These are phyloP conservation scores for Plectosphaerella plurivora DNA, from an alignment of 2,329 filamentous ascomycete genomes.

Conservation along the genomic window DNA sequence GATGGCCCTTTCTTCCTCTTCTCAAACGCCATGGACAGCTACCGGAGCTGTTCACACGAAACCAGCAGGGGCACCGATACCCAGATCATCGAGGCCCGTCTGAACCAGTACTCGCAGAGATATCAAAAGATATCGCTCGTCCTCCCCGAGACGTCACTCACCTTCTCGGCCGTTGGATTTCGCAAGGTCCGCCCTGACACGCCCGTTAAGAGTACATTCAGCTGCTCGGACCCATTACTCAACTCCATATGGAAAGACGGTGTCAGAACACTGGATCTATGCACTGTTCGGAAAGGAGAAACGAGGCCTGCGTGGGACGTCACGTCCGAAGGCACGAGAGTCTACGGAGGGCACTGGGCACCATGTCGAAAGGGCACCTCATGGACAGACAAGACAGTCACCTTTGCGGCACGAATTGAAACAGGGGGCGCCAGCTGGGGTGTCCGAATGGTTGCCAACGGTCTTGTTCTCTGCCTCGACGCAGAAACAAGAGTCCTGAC, in stretches of 20 bases:
- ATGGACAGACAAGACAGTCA: conserved; percentile 4
- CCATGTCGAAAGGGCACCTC: conserved; percentile 6
- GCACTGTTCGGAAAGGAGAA: conserved; percentile 5
- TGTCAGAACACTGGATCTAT: conserved; percentile 6
- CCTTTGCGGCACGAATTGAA: conserved; percentile 3
- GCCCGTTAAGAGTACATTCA: background rate
- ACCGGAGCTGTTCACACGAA: conserved; percentile 2
- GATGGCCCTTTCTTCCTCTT: conserved; percentile 8
- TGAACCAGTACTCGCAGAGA: conserved; percentile 4
- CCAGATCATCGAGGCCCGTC: background rate
- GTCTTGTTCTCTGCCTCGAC: conserved; percentile 8
- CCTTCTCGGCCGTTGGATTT: background rate
- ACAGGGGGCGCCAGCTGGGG: conserved; percentile 6
- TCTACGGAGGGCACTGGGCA: conserved; percentile 6
- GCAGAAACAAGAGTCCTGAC: background rate
- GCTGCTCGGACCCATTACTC: conserved; percentile 3
- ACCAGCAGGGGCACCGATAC: background rate
- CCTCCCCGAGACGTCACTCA: background rate
- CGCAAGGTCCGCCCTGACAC: background rate
- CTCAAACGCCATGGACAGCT: conserved; percentile 9
- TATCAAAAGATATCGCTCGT: conserved; percentile 2
- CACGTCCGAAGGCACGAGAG: conserved; percentile 1
- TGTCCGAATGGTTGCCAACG: conserved; percentile 10
- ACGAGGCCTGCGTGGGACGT: conserved; percentile 5
- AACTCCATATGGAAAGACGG: conserved; percentile 6